Conservation (phyloP, 2,329 filamentous ascomycete genomes). For the Chalara sp. region DNA sequence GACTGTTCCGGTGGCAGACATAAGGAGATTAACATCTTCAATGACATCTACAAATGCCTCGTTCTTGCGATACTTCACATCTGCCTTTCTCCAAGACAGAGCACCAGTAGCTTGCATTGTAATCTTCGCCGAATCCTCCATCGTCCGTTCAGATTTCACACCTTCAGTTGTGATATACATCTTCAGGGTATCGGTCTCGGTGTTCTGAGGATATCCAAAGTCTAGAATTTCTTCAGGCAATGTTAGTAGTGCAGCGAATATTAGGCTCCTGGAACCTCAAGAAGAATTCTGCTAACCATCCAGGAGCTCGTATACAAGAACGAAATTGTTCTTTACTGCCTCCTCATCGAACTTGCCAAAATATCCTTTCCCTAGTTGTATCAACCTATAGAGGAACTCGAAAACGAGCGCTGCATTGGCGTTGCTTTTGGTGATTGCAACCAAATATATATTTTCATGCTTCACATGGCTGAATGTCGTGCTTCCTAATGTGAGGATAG, state of each 20-base stretch:
- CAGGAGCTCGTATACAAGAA: conserved; percentile 92
- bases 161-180: conserved; percentile 99
- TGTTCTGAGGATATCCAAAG: conserved; percentile 98
- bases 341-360: conserved; percentile 99
- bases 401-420: conserved; percentile 97
- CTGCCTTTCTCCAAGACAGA: conserved; percentile 90
- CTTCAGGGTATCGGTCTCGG: conserved; percentile 95
- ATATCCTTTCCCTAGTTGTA: conserved; percentile 86
- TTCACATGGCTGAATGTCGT: conserved; percentile 99
- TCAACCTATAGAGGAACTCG: conserved; percentile 91
- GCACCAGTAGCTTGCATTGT: conserved; percentile 99
- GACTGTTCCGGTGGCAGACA: conserved; percentile 96
- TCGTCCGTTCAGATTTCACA: conserved; percentile 81
- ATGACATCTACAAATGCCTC: conserved; percentile 99
- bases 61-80: conserved; percentile 99
- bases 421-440: conserved; percentile 97
- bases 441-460: conserved; percentile 97
- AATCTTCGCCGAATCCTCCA: conserved; percentile 93
- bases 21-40: conserved; percentile 96
- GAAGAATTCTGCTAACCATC: conserved; percentile 58
- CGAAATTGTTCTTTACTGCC: conserved; percentile 99
- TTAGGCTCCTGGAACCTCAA: not conserved
- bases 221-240: conserved; percentile 76
- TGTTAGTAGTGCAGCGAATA: conserved; percentile 10
- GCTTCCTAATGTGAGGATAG: conserved; percentile 92